A percentile compares a stretch with the other conserved stretches of the same genome.
Evolutionary conservation across 257 asterid species (phyloP).

Genomic region (Pogostemon cablin): DNA sequence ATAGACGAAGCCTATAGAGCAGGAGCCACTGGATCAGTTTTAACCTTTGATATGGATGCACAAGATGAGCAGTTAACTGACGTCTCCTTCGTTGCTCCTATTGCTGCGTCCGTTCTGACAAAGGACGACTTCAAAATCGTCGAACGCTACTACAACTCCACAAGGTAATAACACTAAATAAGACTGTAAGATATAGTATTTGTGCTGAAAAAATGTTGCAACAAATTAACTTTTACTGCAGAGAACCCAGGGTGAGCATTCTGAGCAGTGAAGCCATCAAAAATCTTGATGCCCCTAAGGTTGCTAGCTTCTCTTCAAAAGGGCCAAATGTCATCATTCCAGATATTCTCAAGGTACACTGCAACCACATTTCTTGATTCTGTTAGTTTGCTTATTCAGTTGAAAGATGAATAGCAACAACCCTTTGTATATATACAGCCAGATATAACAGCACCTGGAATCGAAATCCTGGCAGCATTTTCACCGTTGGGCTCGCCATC

Average conservation of each 20-base stretch:
- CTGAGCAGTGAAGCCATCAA: slow-evolving; percentile 24
- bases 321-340: slow-evolving; percentile 35
- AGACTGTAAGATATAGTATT: not conserved
- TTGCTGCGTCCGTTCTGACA: slow-evolving; percentile 19
- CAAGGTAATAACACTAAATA: not conserved
- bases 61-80: not conserved
- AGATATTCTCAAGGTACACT: slow-evolving; percentile 27
- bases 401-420: not conserved
- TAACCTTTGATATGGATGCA: not conserved
- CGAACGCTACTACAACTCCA: slow-evolving; percentile 8
- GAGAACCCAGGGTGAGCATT: slow-evolving; percentile 17
- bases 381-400: not conserved
- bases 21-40: slow-evolving; percentile 23
- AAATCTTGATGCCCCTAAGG: slow-evolving; percentile 26
- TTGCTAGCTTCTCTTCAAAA: slow-evolving; percentile 32
- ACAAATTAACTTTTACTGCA: not conserved
- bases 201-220: not conserved
- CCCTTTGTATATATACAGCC: slow-evolving; percentile 24
- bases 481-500: slow-evolving; percentile 25
- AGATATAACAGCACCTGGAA: slow-evolving; percentile 37
- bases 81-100: slow-evolving; percentile 7
- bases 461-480: slow-evolving; percentile 34
- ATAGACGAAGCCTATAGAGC: not conserved
- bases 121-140: slow-evolving; percentile 7
- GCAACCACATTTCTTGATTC: not conserved